phyloP scores from a whole-genome alignment of 768 basidiomycete species.

The Leccinum longicurvipes region DNA sequence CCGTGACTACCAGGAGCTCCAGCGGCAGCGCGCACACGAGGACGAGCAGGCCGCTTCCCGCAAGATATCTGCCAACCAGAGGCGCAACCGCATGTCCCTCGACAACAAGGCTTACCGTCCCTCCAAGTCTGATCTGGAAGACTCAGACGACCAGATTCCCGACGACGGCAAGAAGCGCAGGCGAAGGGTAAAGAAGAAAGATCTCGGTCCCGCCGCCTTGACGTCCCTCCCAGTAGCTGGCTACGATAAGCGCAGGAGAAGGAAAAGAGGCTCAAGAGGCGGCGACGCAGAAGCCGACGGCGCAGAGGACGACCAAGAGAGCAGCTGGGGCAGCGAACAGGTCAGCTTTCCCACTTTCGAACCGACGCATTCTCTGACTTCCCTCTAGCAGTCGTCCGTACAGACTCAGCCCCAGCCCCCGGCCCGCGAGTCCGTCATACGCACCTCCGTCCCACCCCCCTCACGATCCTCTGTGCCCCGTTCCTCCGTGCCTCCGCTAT shows the following conservation, averaged over 20 bases:
- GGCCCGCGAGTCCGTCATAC: constrained; percentile 31
- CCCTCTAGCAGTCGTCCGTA: constrained; percentile 23
- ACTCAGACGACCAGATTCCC: constrained; percentile 59
- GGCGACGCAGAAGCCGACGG: constrained; percentile 36
- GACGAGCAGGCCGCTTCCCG: constrained; percentile 29
- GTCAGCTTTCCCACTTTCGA: constrained; percentile 33
- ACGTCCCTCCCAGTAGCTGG: constrained; percentile 65
- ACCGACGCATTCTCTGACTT: constrained; percentile 5
- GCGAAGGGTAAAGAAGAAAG: constrained; percentile 48
- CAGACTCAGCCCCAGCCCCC: constrained; percentile 36
- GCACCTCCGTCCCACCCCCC: constrained; percentile 38
- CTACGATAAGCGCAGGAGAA: constrained; percentile 60
- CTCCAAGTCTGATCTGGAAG: constrained; percentile 58
- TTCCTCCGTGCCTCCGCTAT: constrained; percentile 41
- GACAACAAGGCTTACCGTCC: constrained; percentile 86
- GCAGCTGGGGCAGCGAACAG: constrained; percentile 37
- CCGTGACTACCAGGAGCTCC: constrained; percentile 48
- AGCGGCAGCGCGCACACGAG: constrained; percentile 24
- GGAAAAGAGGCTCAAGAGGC: constrained; percentile 45
- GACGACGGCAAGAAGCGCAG: constrained; percentile 52
- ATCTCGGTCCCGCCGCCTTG: constrained; percentile 51
- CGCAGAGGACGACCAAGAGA: constrained; percentile 49
- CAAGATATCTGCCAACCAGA: constrained; percentile 36
- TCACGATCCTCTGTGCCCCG: constrained; percentile 36
- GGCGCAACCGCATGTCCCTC: constrained; percentile 60